Evolutionary conservation across 1,139 yeast species (phyloP).

Genomic region (Magnusiomyces fungicola): DNA sequence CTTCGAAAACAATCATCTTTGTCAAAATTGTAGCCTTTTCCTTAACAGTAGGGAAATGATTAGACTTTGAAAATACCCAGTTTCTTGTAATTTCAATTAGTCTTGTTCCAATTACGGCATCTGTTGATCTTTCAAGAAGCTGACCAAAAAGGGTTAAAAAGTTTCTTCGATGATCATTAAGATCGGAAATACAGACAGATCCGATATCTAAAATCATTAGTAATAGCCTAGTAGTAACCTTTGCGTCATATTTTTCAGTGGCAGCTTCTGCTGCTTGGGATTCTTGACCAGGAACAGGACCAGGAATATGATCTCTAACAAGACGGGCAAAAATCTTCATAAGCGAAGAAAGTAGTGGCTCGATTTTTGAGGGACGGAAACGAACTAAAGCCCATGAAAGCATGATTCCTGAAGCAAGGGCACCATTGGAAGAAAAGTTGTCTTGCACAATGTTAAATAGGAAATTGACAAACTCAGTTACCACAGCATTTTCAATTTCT

Average conservation of each 20-base stretch:
- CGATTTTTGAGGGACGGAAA: constrained; percentile 59
- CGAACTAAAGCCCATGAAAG: constrained; percentile 77
- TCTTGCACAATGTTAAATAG: constrained; percentile 69
- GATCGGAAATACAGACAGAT: constrained; percentile 68
- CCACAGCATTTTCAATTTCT: constrained; percentile 49
- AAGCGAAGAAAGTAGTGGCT: constrained; percentile 57
- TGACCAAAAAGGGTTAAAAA: constrained; percentile 83
- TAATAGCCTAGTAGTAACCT: constrained; percentile 66
- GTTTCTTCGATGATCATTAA: constrained; percentile 90
- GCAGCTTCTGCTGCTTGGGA: constrained; percentile 6
- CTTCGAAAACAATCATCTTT: constrained; percentile 90
- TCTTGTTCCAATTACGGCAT: constrained; percentile 63
- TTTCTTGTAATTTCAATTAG: constrained; percentile 71
- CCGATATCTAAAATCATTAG: constrained; percentile 73
- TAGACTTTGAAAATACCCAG: constrained; percentile 84
- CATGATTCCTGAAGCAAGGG: constrained; percentile 86
- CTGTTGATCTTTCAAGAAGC: constrained; percentile 81
- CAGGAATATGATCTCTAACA: constrained; percentile 73
- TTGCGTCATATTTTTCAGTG: constrained; percentile 46
- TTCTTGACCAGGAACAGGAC: constrained; percentile 22
- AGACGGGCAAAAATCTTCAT: constrained; percentile 85
- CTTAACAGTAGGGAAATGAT: constrained; percentile 87
- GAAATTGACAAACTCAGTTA: constrained; percentile 53
- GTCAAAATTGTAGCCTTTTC: constrained; percentile 93
- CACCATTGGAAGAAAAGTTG: constrained; percentile 73